Evolutionary conservation across 257 asterid genomes (phyloP).

Genomic region (Gardenia jasminoides): DNA sequence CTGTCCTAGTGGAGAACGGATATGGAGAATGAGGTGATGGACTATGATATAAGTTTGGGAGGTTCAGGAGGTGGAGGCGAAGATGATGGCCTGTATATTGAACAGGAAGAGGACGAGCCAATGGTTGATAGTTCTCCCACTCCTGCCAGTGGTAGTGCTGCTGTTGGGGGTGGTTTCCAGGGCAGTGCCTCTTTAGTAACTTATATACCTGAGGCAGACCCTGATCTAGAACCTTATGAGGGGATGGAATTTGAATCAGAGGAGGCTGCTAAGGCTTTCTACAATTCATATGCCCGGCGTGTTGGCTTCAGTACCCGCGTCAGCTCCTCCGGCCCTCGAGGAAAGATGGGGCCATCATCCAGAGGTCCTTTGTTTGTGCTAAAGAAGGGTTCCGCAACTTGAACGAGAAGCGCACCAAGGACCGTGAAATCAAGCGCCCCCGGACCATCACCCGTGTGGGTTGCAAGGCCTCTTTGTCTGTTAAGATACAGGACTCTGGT

Average conservation of each 20-base stretch:
- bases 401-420: constrained; percentile 88
- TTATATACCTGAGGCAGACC: constrained; percentile 67
- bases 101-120: constrained; percentile 47
- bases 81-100: constrained; percentile 31
- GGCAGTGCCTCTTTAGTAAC: constrained; percentile 36
- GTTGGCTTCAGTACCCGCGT: constrained; percentile 99
- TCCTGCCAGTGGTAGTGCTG: constrained; percentile 29
- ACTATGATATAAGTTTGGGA: constrained; percentile 79
- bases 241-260: constrained; percentile 98
- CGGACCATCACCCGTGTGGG: constrained; percentile 89
- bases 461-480: constrained; percentile 88
- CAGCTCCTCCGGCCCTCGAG: constrained; percentile 97
- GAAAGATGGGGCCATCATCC: constrained; percentile 95
- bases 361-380: constrained; percentile 95
- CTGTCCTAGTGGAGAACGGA: background rate
- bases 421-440: constrained; percentile 88
- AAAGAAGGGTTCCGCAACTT: constrained; percentile 93
- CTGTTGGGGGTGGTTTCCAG: constrained; percentile 27
- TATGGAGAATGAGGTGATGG: constrained; percentile 77
- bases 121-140: constrained; percentile 49
- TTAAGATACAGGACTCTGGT: constrained; percentile 86
- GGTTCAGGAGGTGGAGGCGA: constrained; percentile 36
- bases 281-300: constrained; percentile 87
- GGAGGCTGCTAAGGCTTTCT: constrained; percentile 97
- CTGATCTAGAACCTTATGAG: constrained; percentile 87